A percentile compares a stretch with the other conserved stretches of the same genome.
Conservation (phyloP, 2,329 filamentous ascomycete species). For the Aspergillus proliferans region DNA sequence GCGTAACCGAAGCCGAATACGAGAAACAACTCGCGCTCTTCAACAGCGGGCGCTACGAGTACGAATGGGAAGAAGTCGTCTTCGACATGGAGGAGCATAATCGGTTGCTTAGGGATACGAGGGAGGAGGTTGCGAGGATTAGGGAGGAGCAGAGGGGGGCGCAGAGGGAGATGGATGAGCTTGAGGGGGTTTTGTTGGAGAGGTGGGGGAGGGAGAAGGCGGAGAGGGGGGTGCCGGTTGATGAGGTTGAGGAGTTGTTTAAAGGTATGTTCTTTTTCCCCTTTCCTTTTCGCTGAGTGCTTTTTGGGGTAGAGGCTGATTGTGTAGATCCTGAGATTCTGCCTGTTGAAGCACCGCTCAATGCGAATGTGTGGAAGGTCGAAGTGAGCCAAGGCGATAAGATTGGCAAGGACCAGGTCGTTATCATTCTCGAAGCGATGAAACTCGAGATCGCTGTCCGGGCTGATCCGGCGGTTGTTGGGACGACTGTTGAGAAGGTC, state of each 20-base stretch:
- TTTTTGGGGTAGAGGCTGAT: not conserved
- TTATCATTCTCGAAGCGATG: slow-evolving; percentile 51
- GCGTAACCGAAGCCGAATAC: slow-evolving; percentile 48
- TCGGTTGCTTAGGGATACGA: slow-evolving; percentile 40
- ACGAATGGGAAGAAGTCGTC: slow-evolving; percentile 43
- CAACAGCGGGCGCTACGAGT: slow-evolving; percentile 47
- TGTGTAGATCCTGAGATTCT: slow-evolving; percentile 30
- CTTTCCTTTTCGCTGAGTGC: not conserved
- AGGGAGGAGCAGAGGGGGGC: slow-evolving; percentile 41
- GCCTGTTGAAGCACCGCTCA: slow-evolving; percentile 38
- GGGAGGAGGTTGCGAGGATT: slow-evolving; percentile 44
- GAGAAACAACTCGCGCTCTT: slow-evolving; percentile 45
- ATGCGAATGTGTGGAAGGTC: slow-evolving; percentile 53
- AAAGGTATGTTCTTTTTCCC: slow-evolving; percentile 29
- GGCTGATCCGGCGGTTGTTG: slow-evolving; percentile 20
- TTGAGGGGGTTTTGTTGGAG: slow-evolving; percentile 32
- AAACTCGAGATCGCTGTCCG: slow-evolving; percentile 51
- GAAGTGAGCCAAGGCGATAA: slow-evolving; percentile 38
- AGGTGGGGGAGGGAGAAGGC: slow-evolving; percentile 38
- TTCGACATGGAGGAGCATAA: slow-evolving; percentile 56
- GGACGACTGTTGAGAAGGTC: slow-evolving; percentile 33
- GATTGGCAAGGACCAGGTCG: slow-evolving; percentile 38
- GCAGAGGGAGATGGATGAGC: slow-evolving; percentile 40
- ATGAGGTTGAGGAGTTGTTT: slow-evolving; percentile 45
- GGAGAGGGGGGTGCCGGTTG: slow-evolving; percentile 45